phyloP scores from a whole-genome alignment of 2,329 filamentous ascomycete genomes.

The Botrytis paeoniae region DNA sequence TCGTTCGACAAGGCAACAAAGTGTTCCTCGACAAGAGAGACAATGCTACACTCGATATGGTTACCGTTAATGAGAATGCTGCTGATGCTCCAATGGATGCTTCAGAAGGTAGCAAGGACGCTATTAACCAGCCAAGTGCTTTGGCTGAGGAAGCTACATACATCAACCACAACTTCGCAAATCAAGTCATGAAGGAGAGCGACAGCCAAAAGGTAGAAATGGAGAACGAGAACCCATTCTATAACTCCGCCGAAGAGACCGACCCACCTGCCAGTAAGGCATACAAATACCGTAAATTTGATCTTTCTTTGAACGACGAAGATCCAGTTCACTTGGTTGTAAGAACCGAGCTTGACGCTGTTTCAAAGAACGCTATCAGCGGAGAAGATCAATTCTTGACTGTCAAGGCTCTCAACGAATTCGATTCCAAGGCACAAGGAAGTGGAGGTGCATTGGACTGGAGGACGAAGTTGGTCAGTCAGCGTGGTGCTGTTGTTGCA shows the following conservation, averaged over 20 bases:
- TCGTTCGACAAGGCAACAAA: conserved; percentile 89
- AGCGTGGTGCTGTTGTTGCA: conserved; percentile 94
- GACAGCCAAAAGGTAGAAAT: conserved; percentile 77
- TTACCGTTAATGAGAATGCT: conserved; percentile 98
- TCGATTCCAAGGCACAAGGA: conserved; percentile 96
- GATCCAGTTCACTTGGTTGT: conserved; percentile 91
- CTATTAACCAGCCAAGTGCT: conserved; percentile 88
- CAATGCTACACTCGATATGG: conserved; percentile 90
- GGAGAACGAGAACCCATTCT: conserved; percentile 91
- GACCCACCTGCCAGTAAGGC: conserved; percentile 93
- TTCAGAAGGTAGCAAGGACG: conserved; percentile 88
- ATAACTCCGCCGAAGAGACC: conserved; percentile 88
- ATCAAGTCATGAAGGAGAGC: conserved; percentile 88
- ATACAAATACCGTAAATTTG: conserved; percentile 98
- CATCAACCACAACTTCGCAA: conserved; percentile 99
- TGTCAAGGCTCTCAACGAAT: conserved; percentile 97
- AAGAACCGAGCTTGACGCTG: conserved; percentile 90
- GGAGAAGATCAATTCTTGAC: conserved; percentile 89
- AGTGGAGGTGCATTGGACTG: conserved; percentile 94
- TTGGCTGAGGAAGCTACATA: conserved; percentile 97
- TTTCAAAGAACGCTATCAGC: conserved; percentile 89
- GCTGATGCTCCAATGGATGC: conserved; percentile 90
- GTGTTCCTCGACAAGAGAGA: conserved; percentile 99
- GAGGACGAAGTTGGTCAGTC: conserved; percentile 89
- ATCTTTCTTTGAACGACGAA: conserved; percentile 85